Evolutionary conservation across 352 stramenopile genomes (phyloP).

Genomic region (Blastocystis sp.): DNA sequence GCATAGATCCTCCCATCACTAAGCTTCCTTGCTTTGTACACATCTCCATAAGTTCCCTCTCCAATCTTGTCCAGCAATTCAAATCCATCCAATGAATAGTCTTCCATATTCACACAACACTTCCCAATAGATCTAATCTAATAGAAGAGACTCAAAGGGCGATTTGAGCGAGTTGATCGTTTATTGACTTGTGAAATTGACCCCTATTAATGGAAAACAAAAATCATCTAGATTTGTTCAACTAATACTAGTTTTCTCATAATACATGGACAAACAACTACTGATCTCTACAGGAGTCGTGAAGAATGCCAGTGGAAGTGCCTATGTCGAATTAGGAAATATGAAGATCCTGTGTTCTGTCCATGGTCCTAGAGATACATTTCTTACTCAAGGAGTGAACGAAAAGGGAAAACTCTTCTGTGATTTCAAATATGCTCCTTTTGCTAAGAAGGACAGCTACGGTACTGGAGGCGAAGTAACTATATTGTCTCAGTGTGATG

Average conservation of each 20-base stretch:
- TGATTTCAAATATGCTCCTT: slow-evolving; percentile 68
- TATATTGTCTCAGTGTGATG: background rate
- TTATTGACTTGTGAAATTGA: background rate
- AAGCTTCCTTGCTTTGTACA: slow-evolving; percentile 43
- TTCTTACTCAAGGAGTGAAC: background rate
- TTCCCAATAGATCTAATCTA: background rate
- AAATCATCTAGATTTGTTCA: background rate
- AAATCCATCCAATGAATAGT: slow-evolving; percentile 47
- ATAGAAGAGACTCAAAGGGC: background rate
- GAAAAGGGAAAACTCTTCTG: slow-evolving; percentile 60
- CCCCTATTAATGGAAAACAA: background rate
- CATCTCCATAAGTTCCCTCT: slow-evolving; percentile 68
- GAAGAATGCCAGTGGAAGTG: slow-evolving; percentile 52
- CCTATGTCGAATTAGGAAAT: slow-evolving; percentile 65
- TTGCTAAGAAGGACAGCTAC: slow-evolving; percentile 20
- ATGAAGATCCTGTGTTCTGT: slow-evolving; percentile 66
- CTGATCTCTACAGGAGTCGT: slow-evolving; percentile 61
- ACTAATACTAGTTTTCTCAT: background rate
- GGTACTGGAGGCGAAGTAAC: background rate
- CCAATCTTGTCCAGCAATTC: slow-evolving; percentile 55
- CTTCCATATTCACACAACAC: background rate
- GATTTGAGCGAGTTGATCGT: background rate
- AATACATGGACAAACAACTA: slow-evolving; percentile 30
- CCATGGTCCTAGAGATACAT: slow-evolving; percentile 46
- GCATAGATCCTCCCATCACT: slow-evolving; percentile 29